phyloP scores from a whole-genome alignment of 139 green algal genomes.

The Desmodesmus armatus region DNA sequence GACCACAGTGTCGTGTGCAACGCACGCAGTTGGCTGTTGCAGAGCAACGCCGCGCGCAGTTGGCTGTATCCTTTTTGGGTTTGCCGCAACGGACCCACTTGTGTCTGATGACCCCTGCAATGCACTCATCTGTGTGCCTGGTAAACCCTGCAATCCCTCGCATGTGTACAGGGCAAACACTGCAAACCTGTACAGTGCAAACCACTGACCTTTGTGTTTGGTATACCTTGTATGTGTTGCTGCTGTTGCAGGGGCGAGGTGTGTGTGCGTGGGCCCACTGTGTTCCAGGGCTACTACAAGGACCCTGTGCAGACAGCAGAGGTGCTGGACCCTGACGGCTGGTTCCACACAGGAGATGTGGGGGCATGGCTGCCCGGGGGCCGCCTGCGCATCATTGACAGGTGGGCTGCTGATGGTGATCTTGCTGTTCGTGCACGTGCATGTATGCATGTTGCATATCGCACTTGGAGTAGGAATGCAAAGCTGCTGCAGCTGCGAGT shows the following conservation, averaged over 20 bases:
- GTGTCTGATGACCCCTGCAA: too few relatives aligned
- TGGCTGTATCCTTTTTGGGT: too few relatives aligned
- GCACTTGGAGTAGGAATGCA: too few relatives aligned
- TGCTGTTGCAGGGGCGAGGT: constrained; percentile 78
- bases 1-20: too few relatives aligned
- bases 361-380: constrained; percentile 80
- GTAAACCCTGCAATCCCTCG: too few relatives aligned
- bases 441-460: neutral
- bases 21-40: neutral
- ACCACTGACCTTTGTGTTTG: too few relatives aligned
- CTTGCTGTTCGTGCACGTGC: neutral
- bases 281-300: constrained; percentile 94
- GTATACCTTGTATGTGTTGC: too few relatives aligned
- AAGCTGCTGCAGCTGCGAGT: neutral
- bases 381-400: constrained; percentile 97
- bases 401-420: constrained; percentile 38
- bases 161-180: too few relatives aligned
- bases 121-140: too few relatives aligned
- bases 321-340: constrained; percentile 90
- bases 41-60: too few relatives aligned
- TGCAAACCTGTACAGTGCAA: too few relatives aligned
- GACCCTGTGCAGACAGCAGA: constrained; percentile 76
- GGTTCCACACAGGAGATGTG: constrained; percentile 96
- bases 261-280: constrained; percentile 89
- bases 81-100: too few relatives aligned